Evolutionary conservation across 805 yeast species (phyloP).

Genomic region (Ogataea glucozyma): DNA sequence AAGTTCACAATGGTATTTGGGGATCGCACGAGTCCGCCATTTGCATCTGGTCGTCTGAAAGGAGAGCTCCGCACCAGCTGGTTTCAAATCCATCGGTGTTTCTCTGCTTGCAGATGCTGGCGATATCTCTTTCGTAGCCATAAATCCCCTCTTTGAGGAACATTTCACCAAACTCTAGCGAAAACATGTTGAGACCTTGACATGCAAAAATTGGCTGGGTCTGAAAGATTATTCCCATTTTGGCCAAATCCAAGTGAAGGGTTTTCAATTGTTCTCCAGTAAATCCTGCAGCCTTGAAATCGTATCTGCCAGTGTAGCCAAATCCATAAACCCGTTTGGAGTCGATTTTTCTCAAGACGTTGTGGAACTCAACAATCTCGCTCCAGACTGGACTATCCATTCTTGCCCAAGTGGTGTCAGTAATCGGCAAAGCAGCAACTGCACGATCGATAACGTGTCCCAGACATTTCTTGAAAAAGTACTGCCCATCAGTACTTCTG

Average conservation of each 20-base stretch:
- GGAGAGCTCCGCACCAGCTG: constrained; percentile 26
- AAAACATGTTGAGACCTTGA: constrained; percentile 60
- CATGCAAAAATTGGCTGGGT: constrained; percentile 53
- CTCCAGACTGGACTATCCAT: constrained; percentile 59
- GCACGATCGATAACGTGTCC: constrained; percentile 59
- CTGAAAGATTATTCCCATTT: constrained; percentile 52
- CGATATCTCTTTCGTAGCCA: constrained; percentile 31
- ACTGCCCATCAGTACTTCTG: constrained; percentile 59
- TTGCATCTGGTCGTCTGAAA: constrained; percentile 23
- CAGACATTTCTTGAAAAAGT: constrained; percentile 49
- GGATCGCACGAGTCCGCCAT: constrained; percentile 22
- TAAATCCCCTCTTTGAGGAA: constrained; percentile 59
- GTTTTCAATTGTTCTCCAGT: constrained; percentile 44
- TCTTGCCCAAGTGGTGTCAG: constrained; percentile 64
- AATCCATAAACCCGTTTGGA: constrained; percentile 59
- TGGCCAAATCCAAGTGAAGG: constrained; percentile 56
- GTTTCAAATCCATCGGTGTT: constrained; percentile 25
- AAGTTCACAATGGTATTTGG: too few relatives aligned
- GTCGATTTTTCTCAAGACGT: constrained; percentile 45
- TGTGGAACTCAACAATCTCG: constrained; percentile 51
- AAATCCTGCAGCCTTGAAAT: constrained; percentile 61
- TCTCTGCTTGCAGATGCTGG: constrained; percentile 13
- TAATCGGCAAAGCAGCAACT: constrained; percentile 53
- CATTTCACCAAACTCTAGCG: constrained; percentile 47
- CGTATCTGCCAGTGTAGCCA: constrained; percentile 61